Base-by-base conservation (phyloP, 768 basidiomycete species). In the Tephrocybe sp. region DNA sequence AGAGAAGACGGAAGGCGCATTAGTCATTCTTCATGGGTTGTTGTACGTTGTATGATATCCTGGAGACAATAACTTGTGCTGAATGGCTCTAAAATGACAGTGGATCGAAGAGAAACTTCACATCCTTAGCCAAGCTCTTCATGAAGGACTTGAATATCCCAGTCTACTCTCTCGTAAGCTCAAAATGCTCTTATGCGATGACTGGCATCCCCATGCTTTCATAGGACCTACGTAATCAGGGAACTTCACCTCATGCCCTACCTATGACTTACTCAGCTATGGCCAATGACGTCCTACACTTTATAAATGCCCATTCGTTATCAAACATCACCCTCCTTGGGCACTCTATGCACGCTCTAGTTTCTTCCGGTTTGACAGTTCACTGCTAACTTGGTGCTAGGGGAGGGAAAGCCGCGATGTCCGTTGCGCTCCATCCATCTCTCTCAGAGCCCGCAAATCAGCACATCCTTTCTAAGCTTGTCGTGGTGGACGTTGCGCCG, bases 61-160 rank as follows among this genome's bases (percentile, higher is more conserved):
- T 30, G 26, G 22, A 24, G 5, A 18, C 21, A 19, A 18, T 21
- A 12, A 19, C 18, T n/a, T 5, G 36, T 6, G 9, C 8, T 9
- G 18, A n/a, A 16, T 35, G 5, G 5, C 34, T 16, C 9, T 12
- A 19, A 37, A 21, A 26, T 6, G 11, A 3, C 54, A 92, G 88
- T 51, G 91, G 89, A 0, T 89, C 85, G 32, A 92, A 92, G 61
- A 82, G 91, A 51, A 94, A 93, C 63, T 95, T 89, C 84, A 68
- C 80, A 5, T 87, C 88, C 0, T 73, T 93, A 12, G 78, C 86
- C 1, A 90, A 87, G 57, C 77, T 79, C 0, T 86, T 95, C 56
- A 69, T 75, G 25, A 68, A 73, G 35, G 78, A 80, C 26, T 68
- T 90, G 3, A 67, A 73, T 9, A 73, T 83, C 46, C 84, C 86